Percentiles rank a stretch among this genome's conserved stretches.
Evolutionary conservation across 1,139 yeast genomes (phyloP).

Genomic region (Geotrichum carabidarum): DNA sequence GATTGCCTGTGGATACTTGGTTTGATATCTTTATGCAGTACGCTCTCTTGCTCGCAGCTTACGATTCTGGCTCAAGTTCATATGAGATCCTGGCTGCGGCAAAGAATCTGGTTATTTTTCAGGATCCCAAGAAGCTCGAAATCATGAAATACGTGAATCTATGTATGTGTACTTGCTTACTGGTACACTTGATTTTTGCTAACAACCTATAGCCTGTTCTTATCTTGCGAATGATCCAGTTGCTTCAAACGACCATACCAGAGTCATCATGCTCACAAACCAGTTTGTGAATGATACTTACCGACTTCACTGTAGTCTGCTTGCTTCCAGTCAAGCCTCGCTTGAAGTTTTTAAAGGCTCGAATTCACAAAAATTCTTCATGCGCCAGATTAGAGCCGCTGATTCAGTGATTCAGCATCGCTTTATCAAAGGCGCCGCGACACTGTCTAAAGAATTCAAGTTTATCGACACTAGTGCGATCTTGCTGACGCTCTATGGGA

Average conservation of each 20-base stretch:
- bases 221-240: slow-evolving; percentile 50
- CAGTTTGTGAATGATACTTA: slow-evolving; percentile 72
- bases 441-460: slow-evolving; percentile 48
- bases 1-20: slow-evolving; percentile 75
- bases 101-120: slow-evolving; percentile 68
- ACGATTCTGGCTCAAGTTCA: slow-evolving; percentile 65
- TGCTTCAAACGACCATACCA: slow-evolving; percentile 50
- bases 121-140: slow-evolving; percentile 44
- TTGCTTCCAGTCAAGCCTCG: slow-evolving; percentile 57
- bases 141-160: slow-evolving; percentile 60
- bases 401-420: slow-evolving; percentile 58
- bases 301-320: slow-evolving; percentile 62
- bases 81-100: slow-evolving; percentile 68
- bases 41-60: slow-evolving; percentile 59
- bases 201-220: slow-evolving; percentile 46
- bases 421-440: slow-evolving; percentile 73
- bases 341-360: slow-evolving; percentile 63
- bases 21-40: slow-evolving; percentile 69
- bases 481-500: slow-evolving; percentile 70
- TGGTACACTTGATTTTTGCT: not conserved
- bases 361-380: slow-evolving; percentile 81
- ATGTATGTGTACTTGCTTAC: not conserved
- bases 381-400: slow-evolving; percentile 83
- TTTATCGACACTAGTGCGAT: slow-evolving; percentile 54
- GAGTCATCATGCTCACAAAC: slow-evolving; percentile 58